A percentile compares a stretch with the other conserved stretches of the same genome.
phyloP scores from a whole-genome alignment of 345 rosid genomes.

The Hibiscus trionum region DNA sequence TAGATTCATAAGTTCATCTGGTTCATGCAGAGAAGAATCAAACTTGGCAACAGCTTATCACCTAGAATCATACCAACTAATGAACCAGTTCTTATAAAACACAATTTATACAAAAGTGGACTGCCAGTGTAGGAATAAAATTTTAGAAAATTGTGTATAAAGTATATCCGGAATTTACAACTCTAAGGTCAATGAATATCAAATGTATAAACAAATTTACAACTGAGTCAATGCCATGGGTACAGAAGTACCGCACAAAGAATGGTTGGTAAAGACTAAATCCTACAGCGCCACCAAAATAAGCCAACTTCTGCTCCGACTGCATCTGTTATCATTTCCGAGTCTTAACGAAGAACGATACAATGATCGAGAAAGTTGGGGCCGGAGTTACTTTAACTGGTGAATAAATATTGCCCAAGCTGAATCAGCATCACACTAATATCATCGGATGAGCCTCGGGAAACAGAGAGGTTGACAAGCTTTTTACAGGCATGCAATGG shows the following conservation, averaged over 20 bases:
- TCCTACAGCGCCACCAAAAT: too few relatives aligned
- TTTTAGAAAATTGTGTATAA: not conserved
- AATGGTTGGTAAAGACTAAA: too few relatives aligned
- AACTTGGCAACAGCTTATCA: not conserved
- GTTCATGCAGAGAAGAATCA: not conserved
- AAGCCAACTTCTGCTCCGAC: too few relatives aligned
- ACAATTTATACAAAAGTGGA: not conserved
- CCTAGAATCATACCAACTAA: not conserved
- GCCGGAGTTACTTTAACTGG: not conserved
- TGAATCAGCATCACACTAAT: slow-evolving; percentile 59
- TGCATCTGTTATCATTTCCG: too few relatives aligned
- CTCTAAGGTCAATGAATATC: not conserved
- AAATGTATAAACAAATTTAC: not conserved
- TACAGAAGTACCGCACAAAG: not conserved
- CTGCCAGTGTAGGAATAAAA: not conserved
- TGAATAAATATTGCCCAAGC: slow-evolving; percentile 25
- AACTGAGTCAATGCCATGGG: not conserved
- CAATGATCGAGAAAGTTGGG: not conserved
- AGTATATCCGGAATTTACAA: not conserved
- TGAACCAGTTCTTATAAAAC: not conserved
- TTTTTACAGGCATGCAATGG: slow-evolving; percentile 47
- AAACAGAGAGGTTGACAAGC: slow-evolving; percentile 49
- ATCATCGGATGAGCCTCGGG: slow-evolving; percentile 74
- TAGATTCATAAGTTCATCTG: not conserved
- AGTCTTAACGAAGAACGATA: too few relatives aligned